Base-by-base conservation (phyloP, 2,329 filamentous ascomycete species). In the Fusarium beomiforme region DNA sequence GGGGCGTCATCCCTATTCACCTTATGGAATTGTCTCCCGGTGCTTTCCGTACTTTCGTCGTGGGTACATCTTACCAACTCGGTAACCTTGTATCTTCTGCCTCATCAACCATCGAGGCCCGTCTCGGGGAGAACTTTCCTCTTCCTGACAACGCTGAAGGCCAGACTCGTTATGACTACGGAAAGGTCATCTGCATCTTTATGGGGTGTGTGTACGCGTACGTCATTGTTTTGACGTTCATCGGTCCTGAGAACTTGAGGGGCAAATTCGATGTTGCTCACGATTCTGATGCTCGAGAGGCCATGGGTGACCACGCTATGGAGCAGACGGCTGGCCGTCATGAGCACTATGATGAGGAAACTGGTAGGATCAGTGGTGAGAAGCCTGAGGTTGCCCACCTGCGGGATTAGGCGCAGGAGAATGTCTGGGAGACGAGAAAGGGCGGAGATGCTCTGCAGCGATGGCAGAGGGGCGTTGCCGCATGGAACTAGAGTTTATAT, bases 101-200 rank as follows among this genome's bases (percentile, higher is more conserved):
- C 0, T 91, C 89, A 46, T 91, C 89, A 0, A 94, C 92, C 13
- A 95, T 95, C 73, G 91, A 95, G 79, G 87, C 91, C 2, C 91
- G 88, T 1, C 90, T 94, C 39, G 92, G 92, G 37, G 91, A 94
- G 80, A 83, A 85, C 2, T 96, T 93, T 79, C 93, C 93, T 0
- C 85, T 97, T 6, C 85, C 90, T 0, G 83, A 88, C 0, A 87
- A 86, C 2, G 79, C 85, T 21, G 78, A 81, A 2, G 85, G 83
- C 1, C 79, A 81, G 34, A 79, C 81, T 49, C 84, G 91, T 6
- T 93, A 91, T 79, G 83, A 93, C 64, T 97, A 97, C 73, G 93
- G 93, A 41, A 91, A 91, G 74, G 93, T 97, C 13, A 95, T 97
- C 70, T 93, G 91, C 77, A 96, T 97, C 77, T 97, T 97, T 81